Conservation (phyloP, 1,139 yeast species). For the Debaryomyces udenii region DNA sequence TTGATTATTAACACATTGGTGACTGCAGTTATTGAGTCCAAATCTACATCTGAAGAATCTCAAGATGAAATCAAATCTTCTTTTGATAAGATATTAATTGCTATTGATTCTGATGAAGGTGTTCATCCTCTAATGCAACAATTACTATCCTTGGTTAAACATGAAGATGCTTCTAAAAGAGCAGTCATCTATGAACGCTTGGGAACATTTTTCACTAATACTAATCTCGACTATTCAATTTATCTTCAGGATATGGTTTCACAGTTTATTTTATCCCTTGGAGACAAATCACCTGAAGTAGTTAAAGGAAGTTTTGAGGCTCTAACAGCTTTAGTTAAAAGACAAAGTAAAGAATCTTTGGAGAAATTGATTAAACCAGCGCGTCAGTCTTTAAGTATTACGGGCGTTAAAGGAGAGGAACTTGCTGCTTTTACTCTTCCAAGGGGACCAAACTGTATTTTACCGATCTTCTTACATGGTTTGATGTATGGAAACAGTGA, state of each 20-base stretch:
- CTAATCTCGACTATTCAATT: constrained; percentile 69
- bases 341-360: constrained; percentile 72
- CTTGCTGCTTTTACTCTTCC: constrained; percentile 79
- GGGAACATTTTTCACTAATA: constrained; percentile 67
- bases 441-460: constrained; percentile 82
- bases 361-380: constrained; percentile 81
- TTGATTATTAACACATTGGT: constrained; percentile 74
- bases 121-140: constrained; percentile 85
- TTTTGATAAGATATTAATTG: constrained; percentile 66
- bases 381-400: constrained; percentile 66
- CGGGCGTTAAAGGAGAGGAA: constrained; percentile 67
- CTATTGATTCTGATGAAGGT: constrained; percentile 80
- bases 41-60: constrained; percentile 37
- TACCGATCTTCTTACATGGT: constrained; percentile 94
- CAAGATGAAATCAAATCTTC: constrained; percentile 52
- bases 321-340: constrained; percentile 64
- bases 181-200: constrained; percentile 69
- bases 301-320: constrained; percentile 74
- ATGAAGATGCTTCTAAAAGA: constrained; percentile 71
- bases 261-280: constrained; percentile 71
- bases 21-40: constrained; percentile 53
- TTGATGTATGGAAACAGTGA: constrained; percentile 89
- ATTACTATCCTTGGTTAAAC: constrained; percentile 71
- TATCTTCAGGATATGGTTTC: constrained; percentile 78
- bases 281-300: constrained; percentile 65